Percentiles rank a stretch among this genome's conserved stretches.
These are phyloP conservation scores for Tilletia caries DNA, from an alignment of 1,284 basidiomycete species.

Conservation along the genomic window DNA sequence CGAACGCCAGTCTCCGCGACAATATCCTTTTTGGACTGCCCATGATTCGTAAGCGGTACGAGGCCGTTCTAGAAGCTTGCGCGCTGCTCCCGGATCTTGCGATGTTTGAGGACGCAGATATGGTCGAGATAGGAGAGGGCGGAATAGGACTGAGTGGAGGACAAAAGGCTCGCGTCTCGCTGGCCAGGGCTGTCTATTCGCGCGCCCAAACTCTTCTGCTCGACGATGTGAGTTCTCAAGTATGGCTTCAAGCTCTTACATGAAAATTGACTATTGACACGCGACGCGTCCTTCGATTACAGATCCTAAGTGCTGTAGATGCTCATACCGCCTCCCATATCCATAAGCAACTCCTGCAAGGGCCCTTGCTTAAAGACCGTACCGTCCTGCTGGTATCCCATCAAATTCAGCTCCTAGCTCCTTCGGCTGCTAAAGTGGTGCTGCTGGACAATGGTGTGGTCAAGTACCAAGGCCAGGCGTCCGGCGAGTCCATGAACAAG, in stretches of 20 bases:
- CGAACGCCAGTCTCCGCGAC: slow-evolving; percentile 52
- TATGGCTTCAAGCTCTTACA: too few species aligned
- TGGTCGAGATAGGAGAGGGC: slow-evolving; percentile 40
- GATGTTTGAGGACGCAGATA: slow-evolving; percentile 41
- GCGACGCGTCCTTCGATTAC: not conserved
- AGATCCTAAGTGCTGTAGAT: slow-evolving; percentile 74
- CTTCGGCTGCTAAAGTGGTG: not conserved
- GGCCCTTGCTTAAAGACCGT: slow-evolving; percentile 65
- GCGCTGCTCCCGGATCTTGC: slow-evolving; percentile 36
- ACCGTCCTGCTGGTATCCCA: slow-evolving; percentile 82
- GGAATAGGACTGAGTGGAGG: slow-evolving; percentile 46
- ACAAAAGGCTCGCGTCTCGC: slow-evolving; percentile 41
- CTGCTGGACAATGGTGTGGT: not conserved
- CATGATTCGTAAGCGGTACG: slow-evolving; percentile 35
- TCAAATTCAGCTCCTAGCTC: slow-evolving; percentile 17
- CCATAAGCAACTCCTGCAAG: slow-evolving; percentile 65
- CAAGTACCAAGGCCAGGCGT: not conserved
- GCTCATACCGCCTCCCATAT: slow-evolving; percentile 78
- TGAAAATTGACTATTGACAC: not conserved
- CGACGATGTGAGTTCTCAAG: slow-evolving; percentile 34
- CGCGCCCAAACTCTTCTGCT: slow-evolving; percentile 39
- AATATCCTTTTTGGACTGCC: slow-evolving; percentile 42
- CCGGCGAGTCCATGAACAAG: not conserved
- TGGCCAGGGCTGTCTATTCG: slow-evolving; percentile 47
- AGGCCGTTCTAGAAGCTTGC: slow-evolving; percentile 34